Base-by-base conservation (phyloP, 306 rosid genomes). In the Citrullus colocynthis region DNA sequence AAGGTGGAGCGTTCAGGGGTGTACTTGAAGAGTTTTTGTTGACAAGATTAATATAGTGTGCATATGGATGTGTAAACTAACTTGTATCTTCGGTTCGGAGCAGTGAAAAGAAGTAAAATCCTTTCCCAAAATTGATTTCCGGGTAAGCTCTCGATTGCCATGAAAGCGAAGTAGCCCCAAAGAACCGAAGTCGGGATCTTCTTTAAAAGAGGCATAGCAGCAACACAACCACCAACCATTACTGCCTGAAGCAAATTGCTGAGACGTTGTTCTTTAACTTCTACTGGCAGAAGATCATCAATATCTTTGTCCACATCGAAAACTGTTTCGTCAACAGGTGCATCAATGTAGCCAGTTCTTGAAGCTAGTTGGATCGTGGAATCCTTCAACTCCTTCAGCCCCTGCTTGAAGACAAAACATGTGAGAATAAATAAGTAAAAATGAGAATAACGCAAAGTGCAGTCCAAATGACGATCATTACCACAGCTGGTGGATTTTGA, bases 41-140 rank as follows among this genome's bases (percentile, higher is more conserved):
- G 49, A 65, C 15, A 36, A 66, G 34, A 69, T 7, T 9, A 42
- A 20, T 42, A 44, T 17, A 36, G 51, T 18, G 51, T 18, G 28
- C 72, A 11, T 67, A 20, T 55, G 63, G 20, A 75, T 18, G 36
- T 18, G 36, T 18, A 5, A 37, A 82, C 81, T 77, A 85, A 93
- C 98, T 89, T 93, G 91, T 90, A 93, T 93, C 98, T 85, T 85
- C 98, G 91, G 82, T 91, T 89, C 54, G 97, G 97, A 84, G 98
- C 91, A 6, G 97, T 93, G 87, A 93, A 93, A 82, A 91, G 96
- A 79, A 89, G 88, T 81, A 90, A 84, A 81, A 93, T 89, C 83
- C 98, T 89, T 85, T 93, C 98, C 98, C 98, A 93, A 76, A 89
- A 93, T 66, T 93, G 98, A 83, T 93, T 93, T 87, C 98, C 97